Percentiles rank a stretch among this genome's conserved stretches.
Evolutionary conservation across 169 alveolate genomes (phyloP).

Genomic region (Neospora caninum): DNA sequence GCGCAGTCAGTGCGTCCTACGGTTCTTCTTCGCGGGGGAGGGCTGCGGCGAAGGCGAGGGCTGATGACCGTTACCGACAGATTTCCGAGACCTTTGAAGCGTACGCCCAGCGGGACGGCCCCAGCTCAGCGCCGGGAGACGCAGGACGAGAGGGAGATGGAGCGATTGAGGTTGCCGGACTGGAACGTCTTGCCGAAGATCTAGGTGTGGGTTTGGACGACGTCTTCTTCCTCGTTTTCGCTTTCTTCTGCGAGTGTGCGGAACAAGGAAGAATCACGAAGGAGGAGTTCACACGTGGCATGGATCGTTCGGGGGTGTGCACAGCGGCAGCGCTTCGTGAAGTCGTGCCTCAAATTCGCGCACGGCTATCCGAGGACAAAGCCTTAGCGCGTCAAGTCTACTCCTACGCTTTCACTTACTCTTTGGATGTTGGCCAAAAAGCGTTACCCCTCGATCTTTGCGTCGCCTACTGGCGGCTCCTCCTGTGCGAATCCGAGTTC

Average conservation of each 20-base stretch:
- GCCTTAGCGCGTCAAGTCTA: conserved; percentile 20
- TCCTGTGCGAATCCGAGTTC: conserved; percentile 1
- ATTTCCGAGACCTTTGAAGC: not conserved
- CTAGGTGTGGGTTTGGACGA: conserved; percentile 48
- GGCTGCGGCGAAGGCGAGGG: conserved; percentile 4
- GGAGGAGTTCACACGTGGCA: conserved; percentile 51
- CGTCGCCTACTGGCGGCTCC: conserved; percentile 51
- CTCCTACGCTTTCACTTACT: conserved; percentile 39
- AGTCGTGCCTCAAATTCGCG: not conserved
- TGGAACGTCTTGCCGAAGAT: conserved; percentile 41
- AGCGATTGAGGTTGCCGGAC: conserved; percentile 32
- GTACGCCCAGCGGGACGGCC: not conserved
- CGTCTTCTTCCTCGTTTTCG: conserved; percentile 42
- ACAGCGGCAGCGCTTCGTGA: conserved; percentile 30
- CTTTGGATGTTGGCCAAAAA: conserved; percentile 40
- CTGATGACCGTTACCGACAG: not conserved
- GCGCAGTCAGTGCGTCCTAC: not conserved
- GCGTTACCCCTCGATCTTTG: conserved; percentile 37
- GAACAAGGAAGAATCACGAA: conserved; percentile 42
- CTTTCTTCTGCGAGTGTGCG: conserved; percentile 37
- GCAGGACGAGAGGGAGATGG: not conserved
- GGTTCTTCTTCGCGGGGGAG: not conserved
- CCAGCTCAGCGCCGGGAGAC: not conserved
- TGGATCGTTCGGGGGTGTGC: not conserved
- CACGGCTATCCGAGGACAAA: not conserved